Conservation (phyloP, 1,139 yeast species). For the Suhomyces choctaworum region DNA sequence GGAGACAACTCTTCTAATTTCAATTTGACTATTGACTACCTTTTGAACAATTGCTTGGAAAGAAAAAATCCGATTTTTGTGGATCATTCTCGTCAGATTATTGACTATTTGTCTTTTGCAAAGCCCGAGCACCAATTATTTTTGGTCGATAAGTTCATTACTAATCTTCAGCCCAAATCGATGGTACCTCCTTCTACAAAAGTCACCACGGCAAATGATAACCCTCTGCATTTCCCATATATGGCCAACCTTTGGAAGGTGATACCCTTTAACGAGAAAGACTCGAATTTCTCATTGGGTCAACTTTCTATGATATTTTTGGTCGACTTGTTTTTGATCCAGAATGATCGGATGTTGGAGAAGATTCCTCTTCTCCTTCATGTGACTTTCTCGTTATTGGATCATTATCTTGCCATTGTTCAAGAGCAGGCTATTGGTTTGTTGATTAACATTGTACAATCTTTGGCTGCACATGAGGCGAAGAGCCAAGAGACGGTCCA, state of each 20-base stretch:
- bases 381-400: slow-evolving; percentile 74
- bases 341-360: slow-evolving; percentile 53
- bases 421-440: slow-evolving; percentile 83
- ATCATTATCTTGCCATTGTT: slow-evolving; percentile 80
- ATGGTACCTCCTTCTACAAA: slow-evolving; percentile 74
- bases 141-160: slow-evolving; percentile 64
- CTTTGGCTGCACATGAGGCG: slow-evolving; percentile 57
- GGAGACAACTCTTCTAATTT: slow-evolving; percentile 72
- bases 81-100: slow-evolving; percentile 74
- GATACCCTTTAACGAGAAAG: slow-evolving; percentile 62
- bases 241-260: slow-evolving; percentile 67
- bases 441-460: slow-evolving; percentile 70
- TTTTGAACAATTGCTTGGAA: slow-evolving; percentile 67
- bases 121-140: slow-evolving; percentile 53
- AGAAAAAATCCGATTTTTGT: slow-evolving; percentile 75
- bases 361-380: slow-evolving; percentile 81
- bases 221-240: slow-evolving; percentile 48
- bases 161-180: slow-evolving; percentile 74
- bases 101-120: slow-evolving; percentile 67
- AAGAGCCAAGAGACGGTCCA: slow-evolving; percentile 55
- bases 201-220: neutral
- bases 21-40: slow-evolving; percentile 68
- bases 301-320: slow-evolving; percentile 83
- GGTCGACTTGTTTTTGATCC: slow-evolving; percentile 72
- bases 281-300: slow-evolving; percentile 80